A percentile compares a stretch with the other conserved stretches of the same genome.
Conservation (phyloP, 2,329 filamentous ascomycete genomes). For the Neopestalotiopsis rosae region DNA sequence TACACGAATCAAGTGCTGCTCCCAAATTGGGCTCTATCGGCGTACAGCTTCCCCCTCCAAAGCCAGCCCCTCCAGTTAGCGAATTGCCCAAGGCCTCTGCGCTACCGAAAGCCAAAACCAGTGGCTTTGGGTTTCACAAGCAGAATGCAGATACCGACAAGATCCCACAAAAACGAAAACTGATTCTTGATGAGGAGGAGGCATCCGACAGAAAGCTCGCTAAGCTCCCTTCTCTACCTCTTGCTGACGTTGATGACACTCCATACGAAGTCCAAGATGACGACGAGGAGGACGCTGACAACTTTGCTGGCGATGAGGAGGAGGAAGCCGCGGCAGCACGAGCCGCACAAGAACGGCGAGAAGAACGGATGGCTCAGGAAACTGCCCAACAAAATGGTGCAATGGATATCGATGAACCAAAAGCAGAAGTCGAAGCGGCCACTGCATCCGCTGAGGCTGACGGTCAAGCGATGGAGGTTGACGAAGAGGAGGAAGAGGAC, state of each 20-base stretch:
- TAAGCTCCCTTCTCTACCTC: conserved; percentile 80
- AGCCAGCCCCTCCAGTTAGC: conserved; percentile 32
- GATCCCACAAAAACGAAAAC: conserved; percentile 70
- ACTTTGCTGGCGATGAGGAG: conserved; percentile 83
- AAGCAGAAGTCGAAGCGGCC: conserved; percentile 26
- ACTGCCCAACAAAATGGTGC: conserved; percentile 54
- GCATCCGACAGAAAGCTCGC: conserved; percentile 86
- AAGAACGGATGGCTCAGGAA: conserved; percentile 65
- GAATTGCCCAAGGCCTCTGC: conserved; percentile 47
- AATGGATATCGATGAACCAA: conserved; percentile 43
- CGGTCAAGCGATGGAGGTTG: conserved; percentile 61
- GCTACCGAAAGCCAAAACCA: conserved; percentile 75
- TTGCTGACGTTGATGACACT: conserved; percentile 66
- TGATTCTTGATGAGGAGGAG: conserved; percentile 89
- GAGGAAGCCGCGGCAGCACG: conserved; percentile 85
- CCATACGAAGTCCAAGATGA: conserved; percentile 65
- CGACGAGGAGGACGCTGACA: conserved; percentile 74
- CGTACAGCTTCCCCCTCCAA: conserved; percentile 42
- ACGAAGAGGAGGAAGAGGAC: conserved; percentile 78
- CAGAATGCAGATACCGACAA: conserved; percentile 69
- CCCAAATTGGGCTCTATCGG: conserved; percentile 57
- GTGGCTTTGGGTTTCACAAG: conserved; percentile 84
- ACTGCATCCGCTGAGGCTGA: conserved; percentile 18
- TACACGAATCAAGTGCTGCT: conserved; percentile 60
- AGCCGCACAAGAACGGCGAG: conserved; percentile 83